Evolutionary conservation across 2,329 filamentous ascomycete genomes (phyloP).

Genomic region (Chlorencoelia australis): DNA sequence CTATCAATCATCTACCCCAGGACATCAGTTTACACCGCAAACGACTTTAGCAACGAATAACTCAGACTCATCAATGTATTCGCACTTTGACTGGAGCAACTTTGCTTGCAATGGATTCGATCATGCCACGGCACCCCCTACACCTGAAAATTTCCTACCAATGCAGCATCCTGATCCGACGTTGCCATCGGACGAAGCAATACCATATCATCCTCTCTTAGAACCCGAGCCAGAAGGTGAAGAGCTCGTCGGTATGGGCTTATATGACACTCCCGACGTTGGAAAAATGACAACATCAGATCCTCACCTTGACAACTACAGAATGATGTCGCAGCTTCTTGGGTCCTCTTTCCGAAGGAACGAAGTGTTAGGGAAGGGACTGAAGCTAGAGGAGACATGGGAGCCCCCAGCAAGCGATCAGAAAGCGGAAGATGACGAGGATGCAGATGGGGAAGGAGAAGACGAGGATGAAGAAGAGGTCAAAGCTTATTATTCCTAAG

Average conservation of each 20-base stretch:
- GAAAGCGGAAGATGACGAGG: conserved; percentile 43
- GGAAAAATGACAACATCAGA: conserved; percentile 31
- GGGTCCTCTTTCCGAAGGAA: conserved; percentile 36
- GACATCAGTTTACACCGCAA: conserved; percentile 10
- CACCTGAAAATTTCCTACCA: conserved; percentile 47
- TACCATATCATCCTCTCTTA: conserved; percentile 40
- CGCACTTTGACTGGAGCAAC: conserved; percentile 35
- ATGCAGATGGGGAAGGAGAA: conserved; percentile 25
- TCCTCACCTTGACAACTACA: conserved; percentile 42
- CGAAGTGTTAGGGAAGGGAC: conserved; percentile 54
- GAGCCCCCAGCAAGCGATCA: conserved; percentile 52
- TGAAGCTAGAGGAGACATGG: conserved; percentile 77
- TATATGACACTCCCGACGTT: conserved; percentile 65
- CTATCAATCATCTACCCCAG: conserved; percentile 10
- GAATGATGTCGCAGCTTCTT: conserved; percentile 40
- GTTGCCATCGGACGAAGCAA: conserved; percentile 38
- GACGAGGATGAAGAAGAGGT: conserved; percentile 15
- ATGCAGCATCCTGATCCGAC: conserved; percentile 38
- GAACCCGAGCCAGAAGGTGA: conserved; percentile 52
- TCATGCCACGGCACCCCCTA: conserved; percentile 43
- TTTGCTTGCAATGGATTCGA: conserved; percentile 37
- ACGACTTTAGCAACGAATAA: conserved; percentile 9
- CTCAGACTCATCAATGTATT: conserved; percentile 21
- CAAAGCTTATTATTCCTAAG: no score
- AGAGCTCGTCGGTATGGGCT: conserved; percentile 70